Conservation (phyloP, 2,329 filamentous ascomycete genomes). For the Nemania abortiva region DNA sequence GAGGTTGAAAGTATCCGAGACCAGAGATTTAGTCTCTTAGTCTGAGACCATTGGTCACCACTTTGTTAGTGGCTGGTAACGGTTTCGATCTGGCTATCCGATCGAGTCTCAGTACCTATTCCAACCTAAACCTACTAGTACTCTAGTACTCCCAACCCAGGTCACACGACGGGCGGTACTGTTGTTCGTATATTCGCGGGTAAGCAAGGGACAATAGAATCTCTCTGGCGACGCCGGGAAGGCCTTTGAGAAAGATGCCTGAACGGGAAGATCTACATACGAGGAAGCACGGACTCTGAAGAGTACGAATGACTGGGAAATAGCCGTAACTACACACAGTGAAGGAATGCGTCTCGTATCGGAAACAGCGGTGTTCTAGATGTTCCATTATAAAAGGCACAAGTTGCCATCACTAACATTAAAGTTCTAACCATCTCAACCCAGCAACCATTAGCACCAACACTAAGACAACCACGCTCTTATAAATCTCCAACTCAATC, state of each 20-base stretch:
- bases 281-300: constrained; percentile 24
- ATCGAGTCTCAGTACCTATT: neutral
- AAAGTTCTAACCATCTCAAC: constrained; percentile 22
- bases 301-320: neutral
- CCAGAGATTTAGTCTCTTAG: neutral
- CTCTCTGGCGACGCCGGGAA: neutral
- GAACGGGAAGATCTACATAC: constrained; percentile 15
- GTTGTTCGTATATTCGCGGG: neutral
- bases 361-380: neutral
- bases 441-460: constrained; percentile 15
- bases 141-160: neutral
- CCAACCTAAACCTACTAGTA: neutral
- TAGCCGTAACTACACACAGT: neutral
- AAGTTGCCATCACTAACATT: constrained; percentile 1
- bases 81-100: neutral
- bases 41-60: constrained; percentile 14
- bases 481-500: constrained; percentile 4
- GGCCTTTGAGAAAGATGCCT: neutral
- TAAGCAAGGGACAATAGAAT: constrained; percentile 6
- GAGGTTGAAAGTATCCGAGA: neutral
- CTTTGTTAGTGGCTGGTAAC: neutral
- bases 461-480: neutral
- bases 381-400: constrained; percentile 4
- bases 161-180: neutral
- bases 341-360: constrained; percentile 23